Evolutionary conservation across 1,284 basidiomycete genomes (phyloP).

Genomic region (Heterobasidion parviporum): DNA sequence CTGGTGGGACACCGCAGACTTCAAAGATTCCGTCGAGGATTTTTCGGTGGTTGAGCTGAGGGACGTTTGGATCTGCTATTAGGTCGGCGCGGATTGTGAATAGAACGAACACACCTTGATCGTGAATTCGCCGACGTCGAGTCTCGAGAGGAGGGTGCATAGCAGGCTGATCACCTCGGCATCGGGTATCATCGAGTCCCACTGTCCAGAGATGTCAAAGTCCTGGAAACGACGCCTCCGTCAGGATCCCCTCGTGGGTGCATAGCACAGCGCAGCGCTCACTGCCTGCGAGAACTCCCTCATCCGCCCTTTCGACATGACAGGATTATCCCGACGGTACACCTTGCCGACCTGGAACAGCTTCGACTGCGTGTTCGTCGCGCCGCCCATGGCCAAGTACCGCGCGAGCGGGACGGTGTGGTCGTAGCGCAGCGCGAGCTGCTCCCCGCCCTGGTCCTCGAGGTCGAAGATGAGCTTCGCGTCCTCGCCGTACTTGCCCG

Average conservation of each 20-base stretch:
- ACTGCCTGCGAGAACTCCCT: constrained; percentile 98
- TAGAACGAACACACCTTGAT: constrained; percentile 63
- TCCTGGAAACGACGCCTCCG: constrained; percentile 53
- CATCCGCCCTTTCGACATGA: constrained; percentile 98
- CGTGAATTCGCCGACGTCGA: constrained; percentile 91
- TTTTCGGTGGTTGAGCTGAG: constrained; percentile 90
- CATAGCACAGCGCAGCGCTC: constrained; percentile 21
- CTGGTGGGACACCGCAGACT: constrained; percentile 89
- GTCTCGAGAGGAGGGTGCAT: constrained; percentile 72
- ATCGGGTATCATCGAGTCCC: constrained; percentile 97
- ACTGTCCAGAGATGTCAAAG: constrained; percentile 91
- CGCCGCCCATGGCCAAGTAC: constrained; percentile 91
- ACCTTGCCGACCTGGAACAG: constrained; percentile 98
- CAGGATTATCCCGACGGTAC: constrained; percentile 93
- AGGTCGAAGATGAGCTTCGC: constrained; percentile 98
- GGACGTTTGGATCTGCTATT: neutral
- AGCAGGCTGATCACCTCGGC: constrained; percentile 84
- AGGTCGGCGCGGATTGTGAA: neutral
- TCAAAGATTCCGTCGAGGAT: constrained; percentile 97
- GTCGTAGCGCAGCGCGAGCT: constrained; percentile 92
- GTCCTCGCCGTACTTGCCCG: constrained; percentile 97
- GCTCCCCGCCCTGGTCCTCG: constrained; percentile 97
- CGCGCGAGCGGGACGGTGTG: constrained; percentile 95
- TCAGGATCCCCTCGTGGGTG: neutral
- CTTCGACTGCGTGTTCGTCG: constrained; percentile 66